phyloP scores from a whole-genome alignment of 495 filamentous ascomycete species.

The Rostrohypoxylon terebratum region DNA sequence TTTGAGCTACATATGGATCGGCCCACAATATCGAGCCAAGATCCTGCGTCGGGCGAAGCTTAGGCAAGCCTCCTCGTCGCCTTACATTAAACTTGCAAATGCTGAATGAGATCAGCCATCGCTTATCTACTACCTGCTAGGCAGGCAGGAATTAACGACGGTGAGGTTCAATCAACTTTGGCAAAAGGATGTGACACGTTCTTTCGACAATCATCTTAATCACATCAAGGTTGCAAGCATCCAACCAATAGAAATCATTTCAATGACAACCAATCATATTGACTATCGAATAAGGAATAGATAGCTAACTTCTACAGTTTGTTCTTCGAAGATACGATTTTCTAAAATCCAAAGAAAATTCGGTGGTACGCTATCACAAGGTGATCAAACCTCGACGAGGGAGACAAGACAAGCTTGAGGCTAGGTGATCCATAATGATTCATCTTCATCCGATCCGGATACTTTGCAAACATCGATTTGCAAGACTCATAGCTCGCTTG shows the following conservation, averaged over 20 bases:
- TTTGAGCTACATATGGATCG: constrained; percentile 17
- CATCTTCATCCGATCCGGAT: background rate
- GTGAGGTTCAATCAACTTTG: constrained; percentile 4
- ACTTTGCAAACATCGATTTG: constrained; percentile 25
- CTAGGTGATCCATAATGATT: constrained; percentile 3
- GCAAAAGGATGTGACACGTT: constrained; percentile 6
- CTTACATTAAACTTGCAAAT: constrained; percentile 11
- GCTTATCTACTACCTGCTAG: background rate
- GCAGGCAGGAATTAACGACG: background rate
- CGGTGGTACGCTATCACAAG: constrained; percentile 23
- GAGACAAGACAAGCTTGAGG: constrained; percentile 13
- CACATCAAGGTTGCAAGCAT: background rate
- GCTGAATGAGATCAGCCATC: constrained; percentile 24
- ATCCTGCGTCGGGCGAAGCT: constrained; percentile 32
- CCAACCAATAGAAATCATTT: background rate
- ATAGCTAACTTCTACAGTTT: background rate
- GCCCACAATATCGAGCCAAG: constrained; percentile 21
- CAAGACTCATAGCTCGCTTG: background rate
- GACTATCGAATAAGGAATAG: background rate
- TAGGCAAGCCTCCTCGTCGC: constrained; percentile 24
- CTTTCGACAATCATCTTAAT: background rate
- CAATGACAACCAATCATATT: background rate
- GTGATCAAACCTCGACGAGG: constrained; percentile 37
- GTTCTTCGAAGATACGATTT: background rate
- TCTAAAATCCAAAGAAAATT: constrained; percentile 2